Base-by-base conservation (phyloP, 768 basidiomycete genomes). In the Psilocybe cubensis region DNA sequence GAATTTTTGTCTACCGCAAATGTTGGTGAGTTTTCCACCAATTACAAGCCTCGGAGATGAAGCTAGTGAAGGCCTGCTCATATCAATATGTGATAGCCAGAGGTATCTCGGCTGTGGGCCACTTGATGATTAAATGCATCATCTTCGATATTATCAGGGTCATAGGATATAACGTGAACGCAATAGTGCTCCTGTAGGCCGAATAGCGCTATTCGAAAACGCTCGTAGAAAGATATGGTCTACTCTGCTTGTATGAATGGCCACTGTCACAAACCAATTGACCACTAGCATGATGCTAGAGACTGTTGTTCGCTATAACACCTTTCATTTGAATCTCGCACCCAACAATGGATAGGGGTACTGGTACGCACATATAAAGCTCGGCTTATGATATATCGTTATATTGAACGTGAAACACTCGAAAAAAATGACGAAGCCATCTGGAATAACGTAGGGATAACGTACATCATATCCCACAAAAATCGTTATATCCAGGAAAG, bases 401-500 rank as follows among this genome's bases (percentile, higher is more conserved):
- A n/a, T n/a, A n/a, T n/a, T n/a, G 9, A 23, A n/a, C 42, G 8
- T n/a, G 17, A 23, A 43, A 9, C n/a, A 43, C 10, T n/a, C 28
- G 24, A 5, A 18, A 4, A 47, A 18, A 23, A 27, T 27, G 4
- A 9, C 17, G 42, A 43, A n/a, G 42, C n/a, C n/a, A n/a, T n/a
- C n/a, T n/a, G n/a, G n/a, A n/a, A n/a, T n/a, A n/a, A n/a, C n/a
- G n/a, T n/a, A 18, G 7, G 42, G 21, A 14, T 31, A 28, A 9
- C 27, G 17, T 44, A 38, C 21, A 27, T 38, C 14, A 18, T 17
- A 40, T 14, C 25, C 5, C 29, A 25, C 11, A 55, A 53, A 68
- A 63, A 68, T 83, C 83, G 68, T 74, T 73, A 59, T 71, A 78
- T 11, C 72, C 78, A 18, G 76, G 76, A 65, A 77, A 73, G 17